A percentile compares a stretch with the other conserved stretches of the same genome.
Conservation (phyloP, 2,329 filamentous ascomycete species). For the Aspergillus brunneoviolaceus region DNA sequence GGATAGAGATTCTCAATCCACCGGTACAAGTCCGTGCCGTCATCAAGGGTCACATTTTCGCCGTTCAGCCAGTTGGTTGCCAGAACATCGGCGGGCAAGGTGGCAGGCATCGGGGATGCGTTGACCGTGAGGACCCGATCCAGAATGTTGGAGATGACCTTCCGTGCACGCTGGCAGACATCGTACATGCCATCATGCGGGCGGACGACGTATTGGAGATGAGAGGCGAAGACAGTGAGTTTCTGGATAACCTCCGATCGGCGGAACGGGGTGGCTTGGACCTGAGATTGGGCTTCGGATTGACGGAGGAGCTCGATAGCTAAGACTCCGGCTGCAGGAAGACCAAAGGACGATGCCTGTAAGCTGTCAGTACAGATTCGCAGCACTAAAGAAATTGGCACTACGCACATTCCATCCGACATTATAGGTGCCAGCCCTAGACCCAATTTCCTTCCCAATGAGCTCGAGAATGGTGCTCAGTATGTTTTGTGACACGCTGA, state of each 20-base stretch:
- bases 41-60: constrained; percentile 4
- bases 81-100: constrained; percentile 2
- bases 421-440: constrained; percentile 12
- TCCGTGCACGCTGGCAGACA: constrained; percentile 25
- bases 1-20: constrained; percentile 2
- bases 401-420: constrained; percentile 21
- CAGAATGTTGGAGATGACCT: constrained; percentile 23
- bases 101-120: neutral
- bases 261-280: constrained; percentile 11
- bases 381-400: too few species aligned
- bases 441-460: constrained; percentile 13
- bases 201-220: constrained; percentile 22
- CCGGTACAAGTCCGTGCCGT: constrained; percentile 4
- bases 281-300: constrained; percentile 4
- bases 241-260: constrained; percentile 31
- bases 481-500: constrained; percentile 25
- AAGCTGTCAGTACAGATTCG: constrained; percentile 10
- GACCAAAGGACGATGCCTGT: constrained; percentile 21
- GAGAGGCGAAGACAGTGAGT: constrained; percentile 27
- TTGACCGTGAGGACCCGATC: constrained; percentile 17
- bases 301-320: constrained; percentile 29
- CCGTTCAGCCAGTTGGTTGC: constrained; percentile 10
- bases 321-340: constrained; percentile 29
- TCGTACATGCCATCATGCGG: constrained; percentile 26
- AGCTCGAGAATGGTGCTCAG: constrained; percentile 18